phyloP scores from a whole-genome alignment of 345 rosid species.

The Turnera subulata region DNA sequence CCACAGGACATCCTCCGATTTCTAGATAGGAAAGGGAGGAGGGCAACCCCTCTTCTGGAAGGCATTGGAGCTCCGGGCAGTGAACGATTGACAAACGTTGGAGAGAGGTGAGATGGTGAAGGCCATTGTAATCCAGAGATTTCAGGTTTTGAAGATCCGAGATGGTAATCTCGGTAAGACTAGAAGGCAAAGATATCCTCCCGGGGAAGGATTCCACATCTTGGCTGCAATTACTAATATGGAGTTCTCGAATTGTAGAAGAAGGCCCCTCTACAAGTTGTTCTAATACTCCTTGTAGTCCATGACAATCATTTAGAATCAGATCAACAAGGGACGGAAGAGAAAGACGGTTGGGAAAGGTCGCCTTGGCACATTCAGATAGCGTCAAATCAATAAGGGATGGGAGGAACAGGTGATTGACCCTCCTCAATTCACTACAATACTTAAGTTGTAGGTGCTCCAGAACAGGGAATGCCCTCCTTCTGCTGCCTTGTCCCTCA shows the following conservation, averaged over 20 bases:
- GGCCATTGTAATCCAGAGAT: slow-evolving; percentile 9
- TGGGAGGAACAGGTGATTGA: no score
- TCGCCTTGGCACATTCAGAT: no score
- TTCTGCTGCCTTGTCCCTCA: no score
- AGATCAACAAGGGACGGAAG: no score
- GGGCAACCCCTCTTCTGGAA: slow-evolving; percentile 14
- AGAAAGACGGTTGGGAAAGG: no score
- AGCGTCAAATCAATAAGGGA: no score
- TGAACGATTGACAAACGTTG: slow-evolving; percentile 8
- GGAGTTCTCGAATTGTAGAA: slow-evolving; percentile 6
- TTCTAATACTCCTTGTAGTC: no score
- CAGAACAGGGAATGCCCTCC: no score
- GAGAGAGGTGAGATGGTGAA: slow-evolving; percentile 11
- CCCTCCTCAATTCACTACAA: no score
- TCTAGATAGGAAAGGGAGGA: slow-evolving; percentile 5
- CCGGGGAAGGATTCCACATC: slow-evolving; percentile 18
- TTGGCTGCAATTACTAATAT: not conserved
- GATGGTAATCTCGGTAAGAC: slow-evolving; percentile 5
- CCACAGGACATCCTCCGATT: slow-evolving; percentile 8
- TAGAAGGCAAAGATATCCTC: slow-evolving; percentile 1
- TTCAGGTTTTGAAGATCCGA: slow-evolving; percentile 2
- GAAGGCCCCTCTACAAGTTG: no score
- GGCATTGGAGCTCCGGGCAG: slow-evolving; percentile 10
- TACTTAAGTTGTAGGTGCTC: no score
- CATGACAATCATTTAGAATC: no score